Evolutionary conservation across 2,329 filamentous ascomycete genomes (phyloP), one percentile per base, ranked within the genome.

Genomic region (Botrytis pseudocinerea): DNA sequence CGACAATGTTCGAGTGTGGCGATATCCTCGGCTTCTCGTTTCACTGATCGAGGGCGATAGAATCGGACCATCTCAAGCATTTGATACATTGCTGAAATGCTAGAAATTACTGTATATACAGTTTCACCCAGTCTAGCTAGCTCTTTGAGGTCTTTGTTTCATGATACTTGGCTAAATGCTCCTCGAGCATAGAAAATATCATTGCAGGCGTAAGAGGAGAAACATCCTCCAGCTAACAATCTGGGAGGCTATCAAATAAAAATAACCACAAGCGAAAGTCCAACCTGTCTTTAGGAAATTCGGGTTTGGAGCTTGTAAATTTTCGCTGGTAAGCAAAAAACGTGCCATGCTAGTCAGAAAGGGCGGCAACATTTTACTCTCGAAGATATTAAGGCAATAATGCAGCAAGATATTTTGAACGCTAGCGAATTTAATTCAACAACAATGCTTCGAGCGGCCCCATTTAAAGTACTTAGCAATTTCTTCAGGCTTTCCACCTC

Each of bases 31-130:
- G 69, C 1, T 20, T 64, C 44, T n/a, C 51, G 22, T 10, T 35
- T 54, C 22, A 12, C 20, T 51, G 38, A 35, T 32, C 35, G 46
- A 48, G 69, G 68, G 12, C 63, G n/a, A 44, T 73, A 62, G 4
- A 73, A 48, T 16, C 71, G 71, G 14, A 74, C 54, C 35, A 59
- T 46, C 10, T 71, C 66, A 46, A 71, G 38, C 42, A 74, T 71
- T 12, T 74, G 66, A 62, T 63, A 57, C 22, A 48, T 69, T 28
- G 68, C 61, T 22, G 68, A 44, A 14, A 73, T 8, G 20, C 64
- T 59, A 22, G 62, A 74, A 14, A 73, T 1, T 5, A n/a, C 60
- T 28, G 16, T 28, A 25, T 60, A 62, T 2, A 75, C 44, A 42
- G 32, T 57, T 35, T 70, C 68, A n/a, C 66, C 59, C n/a, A 75